Conservation (phyloP, 352 stramenopile species). For the Phytophthora pisi region DNA sequence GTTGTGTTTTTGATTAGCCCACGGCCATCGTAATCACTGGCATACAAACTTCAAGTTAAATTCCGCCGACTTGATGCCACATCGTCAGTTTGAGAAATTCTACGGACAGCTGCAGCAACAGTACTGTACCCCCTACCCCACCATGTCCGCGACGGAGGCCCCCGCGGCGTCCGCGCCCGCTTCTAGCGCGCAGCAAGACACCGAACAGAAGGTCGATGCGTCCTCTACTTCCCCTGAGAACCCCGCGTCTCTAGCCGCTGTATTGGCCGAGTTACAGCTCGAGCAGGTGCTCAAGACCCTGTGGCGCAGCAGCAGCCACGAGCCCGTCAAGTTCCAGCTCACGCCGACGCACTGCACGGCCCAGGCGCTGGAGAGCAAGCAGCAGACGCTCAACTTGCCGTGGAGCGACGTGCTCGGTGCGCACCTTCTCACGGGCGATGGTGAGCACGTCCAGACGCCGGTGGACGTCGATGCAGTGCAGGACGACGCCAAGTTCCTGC, state of each 20-base stretch:
- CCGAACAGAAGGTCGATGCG: neutral
- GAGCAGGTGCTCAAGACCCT: conserved; percentile 38
- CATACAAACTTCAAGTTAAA: no score
- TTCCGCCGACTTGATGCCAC: no score
- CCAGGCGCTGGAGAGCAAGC: conserved; percentile 8
- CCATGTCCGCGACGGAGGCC: conserved; percentile 16
- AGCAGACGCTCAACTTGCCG: conserved; percentile 28
- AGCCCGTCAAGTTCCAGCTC: conserved; percentile 31
- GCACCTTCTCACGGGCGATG: conserved; percentile 54
- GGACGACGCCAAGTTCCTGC: conserved; percentile 35
- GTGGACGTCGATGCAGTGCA: conserved; percentile 17
- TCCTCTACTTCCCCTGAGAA: conserved; percentile 11
- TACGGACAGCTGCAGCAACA: no score
- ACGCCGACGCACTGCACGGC: conserved; percentile 29
- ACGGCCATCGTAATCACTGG: no score
- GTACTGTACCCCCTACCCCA: no score
- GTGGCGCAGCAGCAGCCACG: conserved; percentile 31
- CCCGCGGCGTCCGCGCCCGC: neutral
- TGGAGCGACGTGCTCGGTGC: conserved; percentile 63
- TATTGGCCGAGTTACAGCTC: conserved; percentile 37
- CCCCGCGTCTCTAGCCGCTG: conserved; percentile 5
- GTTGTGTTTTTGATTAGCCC: no score
- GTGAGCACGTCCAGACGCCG: conserved; percentile 39
- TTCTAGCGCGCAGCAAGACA: conserved; percentile 1
- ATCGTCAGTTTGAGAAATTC: conserved; percentile 21